Conservation (phyloP, 2,329 filamentous ascomycete genomes). For the Fusarium sp. region DNA sequence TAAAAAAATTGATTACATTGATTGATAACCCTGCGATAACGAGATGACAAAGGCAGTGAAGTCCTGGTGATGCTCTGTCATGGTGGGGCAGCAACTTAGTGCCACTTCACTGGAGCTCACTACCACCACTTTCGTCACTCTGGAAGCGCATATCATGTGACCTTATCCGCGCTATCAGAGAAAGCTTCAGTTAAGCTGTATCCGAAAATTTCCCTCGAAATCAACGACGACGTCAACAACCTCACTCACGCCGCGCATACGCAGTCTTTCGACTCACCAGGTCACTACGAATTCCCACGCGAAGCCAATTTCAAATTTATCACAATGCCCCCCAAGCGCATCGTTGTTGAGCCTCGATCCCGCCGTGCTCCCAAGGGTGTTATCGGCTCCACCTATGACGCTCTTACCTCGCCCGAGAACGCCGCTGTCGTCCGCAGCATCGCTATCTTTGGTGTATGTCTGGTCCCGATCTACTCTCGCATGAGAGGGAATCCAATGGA, state of each 20-base stretch:
- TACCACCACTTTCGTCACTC: background rate
- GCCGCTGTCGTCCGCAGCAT: constrained; percentile 75
- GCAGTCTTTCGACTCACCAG: constrained; percentile 16
- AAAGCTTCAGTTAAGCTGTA: constrained; percentile 36
- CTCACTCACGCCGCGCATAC: constrained; percentile 10
- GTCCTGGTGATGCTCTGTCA: constrained; percentile 24
- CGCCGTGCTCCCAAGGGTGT: constrained; percentile 61
- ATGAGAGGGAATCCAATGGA: background rate
- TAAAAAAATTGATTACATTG: constrained; percentile 3
- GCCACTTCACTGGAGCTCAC: background rate
- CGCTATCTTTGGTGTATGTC: constrained; percentile 73
- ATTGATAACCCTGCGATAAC: constrained; percentile 9
- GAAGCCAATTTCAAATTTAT: background rate
- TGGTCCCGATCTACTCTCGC: background rate
- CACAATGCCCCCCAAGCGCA: constrained; percentile 73
- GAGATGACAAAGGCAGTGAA: constrained; percentile 22
- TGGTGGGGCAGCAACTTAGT: constrained; percentile 31
- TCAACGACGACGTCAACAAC: constrained; percentile 20
- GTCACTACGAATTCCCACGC: constrained; percentile 1
- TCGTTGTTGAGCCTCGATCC: constrained; percentile 60
- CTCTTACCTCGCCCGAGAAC: constrained; percentile 74
- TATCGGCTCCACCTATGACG: constrained; percentile 68
- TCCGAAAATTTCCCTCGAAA: constrained; percentile 41
- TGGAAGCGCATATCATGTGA: constrained; percentile 44
- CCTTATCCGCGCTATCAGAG: constrained; percentile 25